Conservation (phyloP, 2,329 filamentous ascomycete genomes). For the Shiraia sp. region DNA sequence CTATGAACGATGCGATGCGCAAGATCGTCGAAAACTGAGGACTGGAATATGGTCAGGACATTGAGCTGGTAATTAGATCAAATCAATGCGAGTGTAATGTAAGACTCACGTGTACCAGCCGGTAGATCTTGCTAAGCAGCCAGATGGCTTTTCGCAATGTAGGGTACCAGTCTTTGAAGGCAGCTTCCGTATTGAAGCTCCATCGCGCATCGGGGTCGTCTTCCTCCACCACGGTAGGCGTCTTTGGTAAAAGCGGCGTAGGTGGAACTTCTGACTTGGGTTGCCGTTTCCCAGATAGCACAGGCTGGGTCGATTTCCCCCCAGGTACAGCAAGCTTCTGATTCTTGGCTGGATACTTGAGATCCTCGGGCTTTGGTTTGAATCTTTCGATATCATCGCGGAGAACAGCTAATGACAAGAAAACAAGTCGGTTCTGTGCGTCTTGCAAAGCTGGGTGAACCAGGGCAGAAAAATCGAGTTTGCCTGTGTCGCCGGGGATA, state of each 20-base stretch:
- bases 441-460: slow-evolving; percentile 70
- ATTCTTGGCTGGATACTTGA: slow-evolving; percentile 64
- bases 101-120: slow-evolving; percentile 64
- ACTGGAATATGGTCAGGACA: slow-evolving; percentile 45
- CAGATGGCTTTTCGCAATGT: slow-evolving; percentile 69
- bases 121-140: slow-evolving; percentile 70
- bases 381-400: slow-evolving; percentile 69
- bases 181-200: slow-evolving; percentile 60
- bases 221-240: slow-evolving; percentile 54
- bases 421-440: slow-evolving; percentile 68
- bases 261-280: slow-evolving; percentile 44
- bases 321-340: slow-evolving; percentile 48
- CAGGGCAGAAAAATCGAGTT: slow-evolving; percentile 64
- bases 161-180: slow-evolving; percentile 66
- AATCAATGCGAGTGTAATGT: not conserved
- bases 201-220: slow-evolving; percentile 56
- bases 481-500: slow-evolving; percentile 55
- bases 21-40: slow-evolving; percentile 71
- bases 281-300: slow-evolving; percentile 58
- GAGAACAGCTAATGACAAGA: slow-evolving; percentile 65
- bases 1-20: slow-evolving; percentile 86
- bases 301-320: slow-evolving; percentile 48
- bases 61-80: not conserved
- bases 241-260: slow-evolving; percentile 50
- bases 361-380: slow-evolving; percentile 66